Evolutionary conservation across 345 rosid species (phyloP), one percentile per base, ranked within the genome.

Genomic region (Alliaria petiolata): DNA sequence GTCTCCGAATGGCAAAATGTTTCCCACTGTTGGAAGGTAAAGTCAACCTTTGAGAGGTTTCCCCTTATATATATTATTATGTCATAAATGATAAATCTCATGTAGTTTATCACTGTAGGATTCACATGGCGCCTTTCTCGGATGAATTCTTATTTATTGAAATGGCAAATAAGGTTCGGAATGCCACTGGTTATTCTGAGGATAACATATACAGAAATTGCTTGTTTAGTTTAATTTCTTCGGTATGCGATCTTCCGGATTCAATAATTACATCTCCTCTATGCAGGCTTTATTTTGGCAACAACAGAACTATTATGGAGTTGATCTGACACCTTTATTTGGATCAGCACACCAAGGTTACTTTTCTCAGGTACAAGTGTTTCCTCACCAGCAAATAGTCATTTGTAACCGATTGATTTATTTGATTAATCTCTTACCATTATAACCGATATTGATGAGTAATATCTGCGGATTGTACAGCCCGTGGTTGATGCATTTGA

Each of bases 401-500:
- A 25, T 58, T 59, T 58, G 38, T 58, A 7, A 17, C 7, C 4
- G 15, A 7, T 55, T 54, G 10, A 42, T 56, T 31, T 22, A 31
- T 30, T 62, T 44, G n/a, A 51, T 55, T 64, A 10, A 10, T 57
- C 42, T 50, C 54, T 52, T 33, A 11, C 43, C 50, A 64, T 62
- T 45, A 15, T 42, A 51, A 26, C 15, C 22, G 0, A 19, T 70
- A 70, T 66, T 78, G 31, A 74, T 34, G 45, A 60, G 22, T 59
- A 39, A 66, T 47, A 25, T 35, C 70, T 78, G 31, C 22, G 71
- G 36, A 74, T 64, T 31, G 14, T 67, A 43, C 82, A 95, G 99
- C 99, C 99, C 42, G 99, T 95, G 68, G 98, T 95, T 65, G 99
- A 95, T 88, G 97, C 99, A 46, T 95, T 91, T 81, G 99, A 95